A percentile compares a stretch with the other conserved stretches of the same genome.
These are phyloP conservation scores for Ophiostoma pallidulum DNA, from an alignment of 2,329 filamentous ascomycete genomes.

Conservation along the genomic window DNA sequence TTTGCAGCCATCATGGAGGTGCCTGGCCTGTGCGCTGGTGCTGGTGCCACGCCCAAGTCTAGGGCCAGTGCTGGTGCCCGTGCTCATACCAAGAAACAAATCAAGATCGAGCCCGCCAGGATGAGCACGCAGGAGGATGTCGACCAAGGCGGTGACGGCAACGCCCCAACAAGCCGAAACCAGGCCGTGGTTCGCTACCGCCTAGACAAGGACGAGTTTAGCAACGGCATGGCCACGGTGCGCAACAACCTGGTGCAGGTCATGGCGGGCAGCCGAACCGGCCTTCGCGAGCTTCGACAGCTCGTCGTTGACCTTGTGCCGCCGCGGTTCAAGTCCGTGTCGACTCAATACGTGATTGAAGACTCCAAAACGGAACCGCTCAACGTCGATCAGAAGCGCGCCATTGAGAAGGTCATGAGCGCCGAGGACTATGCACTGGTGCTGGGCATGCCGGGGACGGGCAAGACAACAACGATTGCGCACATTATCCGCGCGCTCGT, in stretches of 20 bases:
- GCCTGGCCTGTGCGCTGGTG: too few species aligned
- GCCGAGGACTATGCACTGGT: constrained; percentile 95
- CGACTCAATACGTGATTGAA: constrained; percentile 52
- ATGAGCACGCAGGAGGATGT: constrained; percentile 29
- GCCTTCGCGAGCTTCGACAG: constrained; percentile 61
- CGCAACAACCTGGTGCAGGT: constrained; percentile 89
- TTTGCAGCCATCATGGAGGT: constrained; percentile 88
- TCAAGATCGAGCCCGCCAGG: neutral
- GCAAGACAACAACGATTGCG: constrained; percentile 96
- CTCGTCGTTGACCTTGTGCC: constrained; percentile 69
- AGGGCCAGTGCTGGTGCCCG: too few species aligned
- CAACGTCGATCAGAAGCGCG: constrained; percentile 77
- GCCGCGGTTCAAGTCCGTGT: constrained; percentile 61
- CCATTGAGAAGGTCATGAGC: constrained; percentile 91
- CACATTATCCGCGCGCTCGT: constrained; percentile 91
- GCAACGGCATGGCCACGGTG: constrained; percentile 91
- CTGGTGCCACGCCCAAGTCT: too few species aligned
- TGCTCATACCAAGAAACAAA: neutral
- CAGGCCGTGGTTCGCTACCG: constrained; percentile 61
- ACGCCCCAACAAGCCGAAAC: constrained; percentile 14
- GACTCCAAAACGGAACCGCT: constrained; percentile 52
- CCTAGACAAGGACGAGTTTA: constrained; percentile 96
- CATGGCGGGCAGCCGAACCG: constrained; percentile 70
- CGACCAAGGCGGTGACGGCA: constrained; percentile 16
- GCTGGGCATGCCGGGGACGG: constrained; percentile 94